Base-by-base conservation (phyloP, 306 rosid species). In the Cucurbita argyrosperma region DNA sequence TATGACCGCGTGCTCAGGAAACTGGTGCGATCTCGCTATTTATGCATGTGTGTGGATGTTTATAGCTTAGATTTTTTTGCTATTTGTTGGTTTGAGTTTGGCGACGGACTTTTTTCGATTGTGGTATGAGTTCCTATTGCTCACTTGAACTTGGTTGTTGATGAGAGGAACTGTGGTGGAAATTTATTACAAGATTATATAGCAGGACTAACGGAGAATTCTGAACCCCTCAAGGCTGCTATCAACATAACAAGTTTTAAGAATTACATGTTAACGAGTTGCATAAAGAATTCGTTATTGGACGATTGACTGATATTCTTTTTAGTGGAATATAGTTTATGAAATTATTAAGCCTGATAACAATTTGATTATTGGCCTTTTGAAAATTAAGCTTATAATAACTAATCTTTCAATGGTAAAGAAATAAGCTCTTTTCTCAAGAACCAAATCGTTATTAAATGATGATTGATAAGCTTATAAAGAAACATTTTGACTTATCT, bases 1-100 rank as follows among this genome's bases (percentile, higher is more conserved):
- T 91, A 94, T 50, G 92, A 89, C 62, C 99, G 99, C 26, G 75
- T 91, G 38, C 97, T 91, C 66, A 78, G 91, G 67, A 94, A 87
- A 76, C 87, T 94, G 26, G 99, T 94, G 84, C 7, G 13, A 18
- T 46, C 67, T 74, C 64, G 45, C 54, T 10, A 18, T 74, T 51
- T 61, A 14, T 71, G 18, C 30, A 18, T 49, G 4, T 39, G 7
- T 35, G 4, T 71, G 58, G 15, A 42, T 5, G 71, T 70, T 62
- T 7, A 16, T 62, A 15, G 46, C 21, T 40, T 42, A 7, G 8
- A 59, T 62, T 45, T 12, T 12, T 71, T 5, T 10, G 38, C 18
- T 50, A 45, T 18, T 58, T 11, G 43, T 46, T 38, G n/a, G 46
- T 14, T 51, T 18, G 21, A 55, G 1, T 54, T 54, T n/a, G 63